These are phyloP conservation scores for Fusarium brachygibbosum DNA, from an alignment of 2,329 filamentous ascomycete genomes.

Conservation along the genomic window DNA sequence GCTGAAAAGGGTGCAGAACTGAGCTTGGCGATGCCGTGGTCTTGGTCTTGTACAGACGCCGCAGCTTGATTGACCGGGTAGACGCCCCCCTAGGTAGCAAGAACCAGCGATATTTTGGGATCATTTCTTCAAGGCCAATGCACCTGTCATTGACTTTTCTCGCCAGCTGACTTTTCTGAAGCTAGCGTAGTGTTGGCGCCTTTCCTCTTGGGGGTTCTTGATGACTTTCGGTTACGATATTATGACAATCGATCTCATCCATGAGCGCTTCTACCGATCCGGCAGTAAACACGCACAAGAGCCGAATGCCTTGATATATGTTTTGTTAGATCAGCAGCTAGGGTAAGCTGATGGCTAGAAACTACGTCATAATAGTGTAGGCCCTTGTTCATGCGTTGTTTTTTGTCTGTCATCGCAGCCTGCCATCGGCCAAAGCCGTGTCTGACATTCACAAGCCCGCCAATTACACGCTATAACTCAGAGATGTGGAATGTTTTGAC, in stretches of 20 bases:
- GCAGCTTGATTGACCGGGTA: not conserved
- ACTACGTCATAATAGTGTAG: constrained; percentile 20
- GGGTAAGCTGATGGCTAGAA: not conserved
- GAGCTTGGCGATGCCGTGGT: not conserved
- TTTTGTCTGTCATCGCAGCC: not conserved
- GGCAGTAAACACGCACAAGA: not conserved
- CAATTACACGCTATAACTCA: not conserved
- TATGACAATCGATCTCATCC: not conserved
- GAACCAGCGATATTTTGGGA: too few species aligned
- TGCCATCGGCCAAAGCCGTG: not conserved
- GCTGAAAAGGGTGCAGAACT: not conserved
- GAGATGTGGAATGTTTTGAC: not conserved
- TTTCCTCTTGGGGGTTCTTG: not conserved
- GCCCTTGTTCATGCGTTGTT: constrained; percentile 7
- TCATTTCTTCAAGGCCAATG: not conserved
- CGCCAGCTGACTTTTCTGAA: not conserved
- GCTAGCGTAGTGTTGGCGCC: not conserved
- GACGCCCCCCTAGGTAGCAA: not conserved
- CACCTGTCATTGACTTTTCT: not conserved
- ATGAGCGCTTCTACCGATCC: not conserved
- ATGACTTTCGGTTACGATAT: not conserved
- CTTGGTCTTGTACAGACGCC: not conserved
- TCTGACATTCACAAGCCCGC: not conserved
- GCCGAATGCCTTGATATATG: not conserved
- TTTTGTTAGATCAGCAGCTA: not conserved